Evolutionary conservation across 768 basidiomycete species (phyloP).

Genomic region (Mycena olivaceomarginata): DNA sequence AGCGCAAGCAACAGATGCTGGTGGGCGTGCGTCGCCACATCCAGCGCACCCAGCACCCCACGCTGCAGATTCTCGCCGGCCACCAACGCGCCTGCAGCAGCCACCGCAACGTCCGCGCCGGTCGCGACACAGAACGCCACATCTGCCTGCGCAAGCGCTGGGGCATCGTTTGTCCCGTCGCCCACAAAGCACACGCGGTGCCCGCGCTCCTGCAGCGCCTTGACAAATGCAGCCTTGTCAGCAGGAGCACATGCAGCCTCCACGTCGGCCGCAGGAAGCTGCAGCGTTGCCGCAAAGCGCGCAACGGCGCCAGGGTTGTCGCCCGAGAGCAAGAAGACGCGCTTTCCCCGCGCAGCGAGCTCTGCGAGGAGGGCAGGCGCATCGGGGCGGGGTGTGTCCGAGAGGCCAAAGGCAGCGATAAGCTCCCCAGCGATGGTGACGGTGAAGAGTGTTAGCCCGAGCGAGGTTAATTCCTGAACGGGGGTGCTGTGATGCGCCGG

Average conservation of each 20-base stretch:
- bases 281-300: slow-evolving; percentile 61
- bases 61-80: slow-evolving; percentile 53
- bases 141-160: slow-evolving; percentile 71
- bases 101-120: slow-evolving; percentile 61
- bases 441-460: slow-evolving; percentile 67
- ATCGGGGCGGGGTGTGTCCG: slow-evolving; percentile 67
- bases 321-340: slow-evolving; percentile 70
- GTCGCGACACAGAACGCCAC: slow-evolving; percentile 62
- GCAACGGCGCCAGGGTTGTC: slow-evolving; percentile 67
- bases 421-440: slow-evolving; percentile 52
- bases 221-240: slow-evolving; percentile 63
- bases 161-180: slow-evolving; percentile 74
- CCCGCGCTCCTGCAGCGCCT: slow-evolving; percentile 48
- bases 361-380: slow-evolving; percentile 57
- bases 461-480: slow-evolving; percentile 55
- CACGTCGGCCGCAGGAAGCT: slow-evolving; percentile 59
- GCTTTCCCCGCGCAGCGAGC: slow-evolving; percentile 58
- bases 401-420: slow-evolving; percentile 60
- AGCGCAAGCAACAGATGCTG: slow-evolving; percentile 59
- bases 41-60: slow-evolving; percentile 63
- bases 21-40: slow-evolving; percentile 56
- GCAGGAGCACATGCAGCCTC: slow-evolving; percentile 66
- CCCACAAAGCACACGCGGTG: slow-evolving; percentile 64
- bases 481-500: slow-evolving; percentile 51
- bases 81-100: slow-evolving; percentile 69